Evolutionary conservation across 768 basidiomycete species (phyloP), one percentile per base, ranked within the genome.

Genomic region (Kwoniella dejecticola): DNA sequence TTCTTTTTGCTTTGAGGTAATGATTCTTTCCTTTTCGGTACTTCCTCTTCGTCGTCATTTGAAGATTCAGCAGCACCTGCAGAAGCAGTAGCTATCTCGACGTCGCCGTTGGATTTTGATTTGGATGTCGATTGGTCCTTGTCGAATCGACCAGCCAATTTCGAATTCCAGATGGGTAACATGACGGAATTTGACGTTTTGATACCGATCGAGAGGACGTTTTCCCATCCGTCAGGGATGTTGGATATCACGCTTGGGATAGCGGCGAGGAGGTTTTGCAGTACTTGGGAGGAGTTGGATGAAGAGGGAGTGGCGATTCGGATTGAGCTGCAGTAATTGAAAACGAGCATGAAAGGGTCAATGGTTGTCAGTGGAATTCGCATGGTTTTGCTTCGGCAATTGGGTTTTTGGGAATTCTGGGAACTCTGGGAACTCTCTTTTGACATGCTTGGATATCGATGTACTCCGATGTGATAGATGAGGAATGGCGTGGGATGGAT

Each of bases 141-240:
- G 45, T 83, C 81, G 86, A 88, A 90, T 26, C 87, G 80, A 5
- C 84, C 84, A 29, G 86, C 86, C n/a, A 96, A 82, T 4, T 83
- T 81, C 76, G 88, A 90, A 21, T 82, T 84, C 91, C 93, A 99
- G 73, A 99, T 87, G 4, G 96, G 96, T n/a, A 99, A 80, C 66
- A 88, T 86, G 31, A 87, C 82, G 53, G 89, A 90, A 11, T 85
- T 85, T 67, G 86, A 89, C 1, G 92, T 95, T 80, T 98, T 98
- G 81, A 99, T 85, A 66, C 90, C 84, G 19, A 99, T 78, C 59
- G 85, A 87, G 71, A 94, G 91, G 52, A 98, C 82, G 78, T 97
- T 96, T 54, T 88, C 87, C 93, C 94, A 98, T 26, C 85, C 87
- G 47, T 85, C 88, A 59, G 86, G 85, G 71, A 97, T 85, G 48